Percentiles rank a stretch among this genome's conserved stretches.
These are phyloP conservation scores for Neonectria ditissima DNA, from an alignment of 2,329 filamentous ascomycete species.

Conservation along the genomic window DNA sequence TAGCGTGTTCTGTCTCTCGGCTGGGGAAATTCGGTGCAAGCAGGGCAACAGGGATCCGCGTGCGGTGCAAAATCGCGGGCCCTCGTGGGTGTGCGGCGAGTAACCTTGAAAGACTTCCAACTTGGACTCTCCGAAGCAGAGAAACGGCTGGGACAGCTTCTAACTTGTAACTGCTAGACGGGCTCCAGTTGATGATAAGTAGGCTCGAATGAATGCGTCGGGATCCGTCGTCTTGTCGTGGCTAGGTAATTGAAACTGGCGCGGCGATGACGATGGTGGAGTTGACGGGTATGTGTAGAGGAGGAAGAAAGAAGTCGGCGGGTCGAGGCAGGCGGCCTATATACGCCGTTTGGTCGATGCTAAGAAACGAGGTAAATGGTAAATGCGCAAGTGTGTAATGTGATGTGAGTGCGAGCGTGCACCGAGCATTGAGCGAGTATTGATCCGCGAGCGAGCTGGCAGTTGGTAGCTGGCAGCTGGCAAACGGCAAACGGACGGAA, in stretches of 20 bases:
- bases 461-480: not conserved
- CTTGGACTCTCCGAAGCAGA: not conserved
- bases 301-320: slow-evolving; percentile 3
- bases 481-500: not conserved
- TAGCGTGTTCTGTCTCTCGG: slow-evolving; percentile 46
- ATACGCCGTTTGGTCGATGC: slow-evolving; percentile 8
- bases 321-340: slow-evolving; percentile 3
- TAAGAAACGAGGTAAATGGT: not conserved
- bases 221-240: slow-evolving; percentile 9
- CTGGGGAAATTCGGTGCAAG: slow-evolving; percentile 41
- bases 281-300: slow-evolving; percentile 5
- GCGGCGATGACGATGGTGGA: slow-evolving; percentile 4
- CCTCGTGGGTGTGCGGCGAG: slow-evolving; percentile 19
- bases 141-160: slow-evolving; percentile 3
- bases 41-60: slow-evolving; percentile 45
- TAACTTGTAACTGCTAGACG: not conserved
- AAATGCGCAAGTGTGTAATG: not conserved
- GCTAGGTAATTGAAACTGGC: slow-evolving; percentile 8
- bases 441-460: not conserved
- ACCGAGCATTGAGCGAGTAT: slow-evolving; percentile 2
- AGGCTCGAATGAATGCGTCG: slow-evolving; percentile 12
- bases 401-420: not conserved
- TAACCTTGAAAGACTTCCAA: not conserved
- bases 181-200: not conserved
- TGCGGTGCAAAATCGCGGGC: slow-evolving; percentile 15